Evolutionary conservation across 169 alveolate genomes (phyloP).

Genomic region (Plasmodium cynomolgi): DNA sequence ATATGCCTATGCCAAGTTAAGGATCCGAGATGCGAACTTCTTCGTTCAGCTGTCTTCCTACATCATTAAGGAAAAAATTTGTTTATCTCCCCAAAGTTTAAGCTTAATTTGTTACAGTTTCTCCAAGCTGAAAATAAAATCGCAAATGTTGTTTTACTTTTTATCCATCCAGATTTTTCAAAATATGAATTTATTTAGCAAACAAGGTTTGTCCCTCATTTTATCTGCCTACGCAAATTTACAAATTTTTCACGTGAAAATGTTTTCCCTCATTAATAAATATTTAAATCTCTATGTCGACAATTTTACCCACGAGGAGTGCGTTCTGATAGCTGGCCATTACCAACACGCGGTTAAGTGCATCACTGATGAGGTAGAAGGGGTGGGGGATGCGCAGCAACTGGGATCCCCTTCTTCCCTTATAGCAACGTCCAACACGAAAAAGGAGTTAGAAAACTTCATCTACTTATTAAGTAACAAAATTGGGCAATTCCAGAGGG

Average conservation of each 20-base stretch:
- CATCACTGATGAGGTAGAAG: neutral
- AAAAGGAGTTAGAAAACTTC: conserved; percentile 37
- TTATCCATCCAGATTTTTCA: conserved; percentile 60
- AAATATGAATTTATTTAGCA: conserved; percentile 50
- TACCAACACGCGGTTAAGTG: conserved; percentile 41
- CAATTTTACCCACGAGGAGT: conserved; percentile 23
- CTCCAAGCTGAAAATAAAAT: conserved; percentile 60
- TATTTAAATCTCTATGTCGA: conserved; percentile 47
- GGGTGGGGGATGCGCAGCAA: neutral
- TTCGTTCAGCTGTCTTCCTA: conserved; percentile 61
- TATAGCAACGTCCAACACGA: conserved; percentile 12
- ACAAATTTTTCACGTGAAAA: conserved; percentile 52
- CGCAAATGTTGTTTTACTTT: conserved; percentile 63
- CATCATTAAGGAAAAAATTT: conserved; percentile 54
- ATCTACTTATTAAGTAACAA: conserved; percentile 3
- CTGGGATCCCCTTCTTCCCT: neutral
- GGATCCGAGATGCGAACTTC: conserved; percentile 18
- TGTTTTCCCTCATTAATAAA: conserved; percentile 49
- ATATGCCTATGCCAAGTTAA: conserved; percentile 57
- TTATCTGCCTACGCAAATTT: conserved; percentile 51
- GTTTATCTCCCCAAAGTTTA: conserved; percentile 73
- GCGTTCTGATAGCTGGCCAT: conserved; percentile 22
- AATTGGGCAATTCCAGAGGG: neutral
- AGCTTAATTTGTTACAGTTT: conserved; percentile 61
- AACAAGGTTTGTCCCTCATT: conserved; percentile 56